A percentile compares a stretch with the other conserved stretches of the same genome.
phyloP scores from a whole-genome alignment of 2,329 filamentous ascomycete species.

The Colletotrichum lentis region DNA sequence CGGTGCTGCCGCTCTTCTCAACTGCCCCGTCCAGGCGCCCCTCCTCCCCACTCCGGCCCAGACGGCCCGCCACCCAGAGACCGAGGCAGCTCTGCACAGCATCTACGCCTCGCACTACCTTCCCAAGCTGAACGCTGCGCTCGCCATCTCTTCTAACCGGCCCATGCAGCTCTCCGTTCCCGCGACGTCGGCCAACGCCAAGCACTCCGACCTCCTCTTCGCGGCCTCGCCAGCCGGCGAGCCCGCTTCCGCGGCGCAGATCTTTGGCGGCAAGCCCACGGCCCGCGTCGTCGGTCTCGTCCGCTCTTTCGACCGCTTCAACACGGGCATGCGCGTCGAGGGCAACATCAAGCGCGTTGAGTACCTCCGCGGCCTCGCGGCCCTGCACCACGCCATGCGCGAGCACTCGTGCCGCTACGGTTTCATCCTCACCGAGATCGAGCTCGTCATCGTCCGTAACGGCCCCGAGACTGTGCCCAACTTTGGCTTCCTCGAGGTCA shows the following conservation, averaged over 20 bases:
- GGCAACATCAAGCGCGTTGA: slow-evolving; percentile 83
- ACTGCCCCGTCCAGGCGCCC: slow-evolving; percentile 69
- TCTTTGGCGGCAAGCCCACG: slow-evolving; percentile 58
- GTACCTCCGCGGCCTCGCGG: slow-evolving; percentile 85
- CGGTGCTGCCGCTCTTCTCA: slow-evolving; percentile 75
- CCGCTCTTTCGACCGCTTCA: slow-evolving; percentile 92
- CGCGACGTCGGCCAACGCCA: slow-evolving; percentile 46
- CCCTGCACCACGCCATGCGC: slow-evolving; percentile 90
- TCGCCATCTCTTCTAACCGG: slow-evolving; percentile 76
- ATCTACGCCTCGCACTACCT: slow-evolving; percentile 82
- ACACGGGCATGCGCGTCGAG: slow-evolving; percentile 90
- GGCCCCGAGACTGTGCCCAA: slow-evolving; percentile 76
- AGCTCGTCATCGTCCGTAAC: slow-evolving; percentile 88
- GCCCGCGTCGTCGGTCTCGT: slow-evolving; percentile 81
- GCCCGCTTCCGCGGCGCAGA: slow-evolving; percentile 62
- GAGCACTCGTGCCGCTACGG: slow-evolving; percentile 93
- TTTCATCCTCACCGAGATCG: slow-evolving; percentile 96
- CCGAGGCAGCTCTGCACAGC: slow-evolving; percentile 76
- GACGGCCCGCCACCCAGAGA: slow-evolving; percentile 75
- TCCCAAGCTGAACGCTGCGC: slow-evolving; percentile 85
- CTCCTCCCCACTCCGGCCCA: slow-evolving; percentile 67
- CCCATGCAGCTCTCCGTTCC: slow-evolving; percentile 63
- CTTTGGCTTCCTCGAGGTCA: slow-evolving; percentile 88
- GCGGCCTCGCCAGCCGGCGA: slow-evolving; percentile 69
- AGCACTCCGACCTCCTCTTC: slow-evolving; percentile 66